These are phyloP conservation scores for Pholiota molesta DNA, from an alignment of 768 basidiomycete genomes.

Conservation along the genomic window DNA sequence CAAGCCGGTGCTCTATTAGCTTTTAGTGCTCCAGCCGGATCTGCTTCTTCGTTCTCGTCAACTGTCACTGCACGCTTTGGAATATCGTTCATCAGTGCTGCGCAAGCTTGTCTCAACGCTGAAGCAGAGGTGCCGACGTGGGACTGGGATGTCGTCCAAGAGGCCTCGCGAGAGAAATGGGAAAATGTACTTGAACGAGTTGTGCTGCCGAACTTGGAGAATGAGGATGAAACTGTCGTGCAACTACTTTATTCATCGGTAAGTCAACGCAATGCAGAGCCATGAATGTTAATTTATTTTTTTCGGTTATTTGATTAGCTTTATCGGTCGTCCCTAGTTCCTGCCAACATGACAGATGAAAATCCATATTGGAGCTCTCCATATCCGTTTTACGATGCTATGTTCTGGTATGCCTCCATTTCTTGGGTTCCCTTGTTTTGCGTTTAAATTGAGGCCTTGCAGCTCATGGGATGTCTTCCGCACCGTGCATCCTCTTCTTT, in stretches of 20 bases:
- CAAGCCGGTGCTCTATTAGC: slow-evolving; percentile 50
- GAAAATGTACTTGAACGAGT: slow-evolving; percentile 46
- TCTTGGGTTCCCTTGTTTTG: background rate
- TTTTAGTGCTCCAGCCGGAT: slow-evolving; percentile 28
- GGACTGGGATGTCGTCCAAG: slow-evolving; percentile 45
- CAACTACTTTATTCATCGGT: slow-evolving; percentile 53
- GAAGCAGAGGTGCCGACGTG: slow-evolving; percentile 54
- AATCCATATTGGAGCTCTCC: slow-evolving; percentile 53
- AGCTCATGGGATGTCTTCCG: slow-evolving; percentile 61
- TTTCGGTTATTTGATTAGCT: slow-evolving; percentile 30
- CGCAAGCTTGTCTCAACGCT: slow-evolving; percentile 61
- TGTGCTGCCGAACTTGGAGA: slow-evolving; percentile 28
- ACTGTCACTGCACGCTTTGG: slow-evolving; percentile 56
- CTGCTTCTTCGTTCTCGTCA: slow-evolving; percentile 13
- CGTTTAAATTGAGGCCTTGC: background rate
- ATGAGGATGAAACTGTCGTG: slow-evolving; percentile 44
- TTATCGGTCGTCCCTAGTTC: slow-evolving; percentile 52
- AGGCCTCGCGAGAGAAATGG: slow-evolving; percentile 42
- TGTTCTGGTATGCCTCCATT: slow-evolving; percentile 45
- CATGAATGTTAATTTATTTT: background rate
- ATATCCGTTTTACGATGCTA: slow-evolving; percentile 52
- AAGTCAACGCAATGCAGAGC: background rate
- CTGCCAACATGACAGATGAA: slow-evolving; percentile 51
- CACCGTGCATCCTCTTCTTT: slow-evolving; percentile 53
- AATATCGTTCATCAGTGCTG: slow-evolving; percentile 53